Conservation (phyloP, 177 flowering plant genomes). For the Telopea speciosissima region DNA sequence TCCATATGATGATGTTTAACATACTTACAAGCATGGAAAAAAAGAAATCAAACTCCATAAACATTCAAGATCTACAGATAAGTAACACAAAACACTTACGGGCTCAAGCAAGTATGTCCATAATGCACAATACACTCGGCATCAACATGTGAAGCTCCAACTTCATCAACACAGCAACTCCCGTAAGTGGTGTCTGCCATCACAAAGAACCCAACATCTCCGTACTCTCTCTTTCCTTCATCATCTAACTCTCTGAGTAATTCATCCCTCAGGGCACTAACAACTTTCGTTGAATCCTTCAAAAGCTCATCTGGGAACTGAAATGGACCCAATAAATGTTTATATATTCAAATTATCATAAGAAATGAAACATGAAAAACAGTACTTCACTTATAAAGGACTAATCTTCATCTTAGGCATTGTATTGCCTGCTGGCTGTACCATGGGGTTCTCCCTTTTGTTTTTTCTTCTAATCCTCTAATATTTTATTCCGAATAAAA, state of each 20-base stretch:
- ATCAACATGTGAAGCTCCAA: conserved; percentile 72
- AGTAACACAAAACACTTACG: conserved; percentile 34
- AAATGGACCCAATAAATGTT: neutral
- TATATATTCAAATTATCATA: neutral
- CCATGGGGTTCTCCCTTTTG: too few relatives aligned
- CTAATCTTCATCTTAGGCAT: neutral
- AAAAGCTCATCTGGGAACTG: conserved; percentile 87
- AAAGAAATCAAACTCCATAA: neutral
- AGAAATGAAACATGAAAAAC: neutral
- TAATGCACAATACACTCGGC: conserved; percentile 89
- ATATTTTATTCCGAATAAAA: too few relatives aligned
- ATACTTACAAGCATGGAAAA: neutral
- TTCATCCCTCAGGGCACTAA: conserved; percentile 38
- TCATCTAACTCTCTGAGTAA: conserved; percentile 21
- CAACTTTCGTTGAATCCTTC: conserved; percentile 65
- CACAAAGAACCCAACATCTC: conserved; percentile 49
- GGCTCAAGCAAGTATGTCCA: conserved; percentile 90
- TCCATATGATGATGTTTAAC: neutral
- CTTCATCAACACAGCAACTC: conserved; percentile 94
- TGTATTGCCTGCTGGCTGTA: too few relatives aligned
- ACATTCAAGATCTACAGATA: neutral
- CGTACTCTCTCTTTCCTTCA: conserved; percentile 8
- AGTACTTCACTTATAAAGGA: neutral
- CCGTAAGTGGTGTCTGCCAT: conserved; percentile 96
- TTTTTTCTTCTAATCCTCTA: too few relatives aligned